Evolutionary conservation across 2,329 filamentous ascomycete genomes (phyloP).

Genomic region (Pseudomassariella vexata): DNA sequence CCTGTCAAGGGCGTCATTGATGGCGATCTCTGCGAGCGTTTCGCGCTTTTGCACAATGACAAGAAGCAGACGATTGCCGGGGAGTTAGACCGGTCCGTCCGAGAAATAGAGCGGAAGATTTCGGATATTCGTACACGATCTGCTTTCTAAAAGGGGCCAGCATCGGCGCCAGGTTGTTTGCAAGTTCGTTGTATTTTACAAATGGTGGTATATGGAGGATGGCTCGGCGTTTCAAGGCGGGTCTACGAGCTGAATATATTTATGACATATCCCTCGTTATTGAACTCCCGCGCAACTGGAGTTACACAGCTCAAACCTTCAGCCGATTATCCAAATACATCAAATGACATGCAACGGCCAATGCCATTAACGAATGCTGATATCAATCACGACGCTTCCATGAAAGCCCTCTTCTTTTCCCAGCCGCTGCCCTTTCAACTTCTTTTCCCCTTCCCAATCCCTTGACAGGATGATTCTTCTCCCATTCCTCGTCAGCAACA

Average conservation of each 20-base stretch:
- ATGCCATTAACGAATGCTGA: not conserved
- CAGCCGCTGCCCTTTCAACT: conserved; percentile 21
- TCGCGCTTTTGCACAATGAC: conserved; percentile 74
- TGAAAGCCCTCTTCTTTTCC: conserved; percentile 10
- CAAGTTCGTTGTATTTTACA: not conserved
- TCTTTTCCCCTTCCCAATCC: conserved; percentile 22
- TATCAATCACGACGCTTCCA: conserved; percentile 3
- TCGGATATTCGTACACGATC: conserved; percentile 60
- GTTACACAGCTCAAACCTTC: no score
- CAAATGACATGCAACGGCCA: conserved; percentile 1
- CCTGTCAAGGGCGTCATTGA: conserved; percentile 97
- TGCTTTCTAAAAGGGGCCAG: conserved; percentile 40
- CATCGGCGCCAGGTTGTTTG: conserved; percentile 9
- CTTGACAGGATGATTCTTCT: conserved; percentile 58
- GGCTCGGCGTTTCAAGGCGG: no score
- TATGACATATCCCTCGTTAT: no score
- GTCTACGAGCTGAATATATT: no score
- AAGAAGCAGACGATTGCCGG: conserved; percentile 94
- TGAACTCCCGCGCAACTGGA: no score
- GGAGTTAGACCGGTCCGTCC: conserved; percentile 82
- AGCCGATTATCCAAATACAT: conserved; percentile 2
- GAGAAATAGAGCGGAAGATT: conserved; percentile 95
- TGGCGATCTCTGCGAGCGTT: conserved; percentile 92
- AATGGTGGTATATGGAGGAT: conserved; percentile 1
- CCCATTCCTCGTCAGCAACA: conserved; percentile 71